Conservation (phyloP, 1,139 yeast species). For the Yamadazyma conglobata region DNA sequence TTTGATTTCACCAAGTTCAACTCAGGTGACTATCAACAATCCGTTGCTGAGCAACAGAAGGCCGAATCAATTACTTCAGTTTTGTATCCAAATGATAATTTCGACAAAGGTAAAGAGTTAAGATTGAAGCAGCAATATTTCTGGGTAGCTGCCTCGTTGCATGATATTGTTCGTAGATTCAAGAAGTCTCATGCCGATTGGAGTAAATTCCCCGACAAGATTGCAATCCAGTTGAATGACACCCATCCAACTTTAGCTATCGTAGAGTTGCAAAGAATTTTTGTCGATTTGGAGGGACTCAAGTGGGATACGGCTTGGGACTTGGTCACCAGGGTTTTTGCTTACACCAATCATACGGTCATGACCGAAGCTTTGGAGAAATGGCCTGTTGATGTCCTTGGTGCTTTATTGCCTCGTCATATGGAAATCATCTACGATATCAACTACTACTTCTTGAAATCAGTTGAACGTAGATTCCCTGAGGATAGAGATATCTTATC, state of each 20-base stretch:
- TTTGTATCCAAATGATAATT: conserved; percentile 88
- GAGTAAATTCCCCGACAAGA: conserved; percentile 78
- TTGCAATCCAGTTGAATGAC: conserved; percentile 91
- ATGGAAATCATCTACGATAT: conserved; percentile 87
- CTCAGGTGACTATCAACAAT: conserved; percentile 84
- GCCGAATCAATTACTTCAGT: conserved; percentile 94
- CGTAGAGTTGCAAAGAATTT: conserved; percentile 83
- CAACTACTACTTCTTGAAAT: conserved; percentile 73
- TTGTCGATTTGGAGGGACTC: conserved; percentile 79
- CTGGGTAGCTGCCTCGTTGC: conserved; percentile 94
- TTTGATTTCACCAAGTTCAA: conserved; percentile 91
- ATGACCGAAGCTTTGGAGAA: conserved; percentile 93
- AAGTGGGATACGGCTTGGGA: conserved; percentile 85
- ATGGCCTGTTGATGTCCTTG: conserved; percentile 86
- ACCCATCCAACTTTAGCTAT: conserved; percentile 93
- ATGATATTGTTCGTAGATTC: conserved; percentile 88
- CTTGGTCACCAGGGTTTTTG: conserved; percentile 76
- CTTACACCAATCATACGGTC: conserved; percentile 93
- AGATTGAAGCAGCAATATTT: conserved; percentile 94
- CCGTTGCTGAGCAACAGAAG: conserved; percentile 78
- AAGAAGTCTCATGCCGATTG: conserved; percentile 72
- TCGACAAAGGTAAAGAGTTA: conserved; percentile 85
- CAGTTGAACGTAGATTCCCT: conserved; percentile 75
- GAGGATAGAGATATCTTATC: conserved; percentile 59
- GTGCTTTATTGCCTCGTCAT: conserved; percentile 82